phyloP scores from a whole-genome alignment of 345 rosid species.

The Conringia planisiliqua region DNA sequence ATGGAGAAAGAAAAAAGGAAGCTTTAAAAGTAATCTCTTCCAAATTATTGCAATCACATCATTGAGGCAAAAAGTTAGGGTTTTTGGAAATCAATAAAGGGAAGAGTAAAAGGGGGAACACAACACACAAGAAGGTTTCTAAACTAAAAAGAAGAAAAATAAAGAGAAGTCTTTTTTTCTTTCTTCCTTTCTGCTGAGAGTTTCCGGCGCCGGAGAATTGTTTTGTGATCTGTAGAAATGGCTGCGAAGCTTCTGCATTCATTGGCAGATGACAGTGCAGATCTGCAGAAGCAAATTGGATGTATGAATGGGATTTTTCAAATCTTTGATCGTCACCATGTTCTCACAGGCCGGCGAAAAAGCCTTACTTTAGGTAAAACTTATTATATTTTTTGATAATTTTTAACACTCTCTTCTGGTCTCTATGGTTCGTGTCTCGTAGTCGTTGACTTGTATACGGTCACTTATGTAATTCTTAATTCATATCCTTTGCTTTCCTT shows the following conservation, averaged over 20 bases:
- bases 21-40: slow-evolving; percentile 21
- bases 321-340: slow-evolving; percentile 74
- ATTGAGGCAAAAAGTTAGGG: slow-evolving; percentile 24
- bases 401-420: slow-evolving; percentile 10
- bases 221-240: slow-evolving; percentile 44
- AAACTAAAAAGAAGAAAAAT: neutral
- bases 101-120: neutral
- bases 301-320: slow-evolving; percentile 95
- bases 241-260: slow-evolving; percentile 94
- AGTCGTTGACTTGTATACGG: slow-evolving; percentile 33
- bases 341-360: slow-evolving; percentile 52
- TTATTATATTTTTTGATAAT: neutral
- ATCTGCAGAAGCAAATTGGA: slow-evolving; percentile 91
- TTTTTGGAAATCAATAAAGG: neutral
- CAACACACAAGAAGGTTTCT: slow-evolving; percentile 10
- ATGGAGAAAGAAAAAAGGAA: slow-evolving; percentile 20
- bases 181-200: slow-evolving; percentile 6
- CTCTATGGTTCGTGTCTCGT: slow-evolving; percentile 25
- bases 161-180: neutral
- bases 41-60: slow-evolving; percentile 25
- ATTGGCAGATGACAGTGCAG: slow-evolving; percentile 88
- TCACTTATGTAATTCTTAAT: slow-evolving; percentile 9
- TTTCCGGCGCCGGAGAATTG: slow-evolving; percentile 25
- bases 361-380: slow-evolving; percentile 66
- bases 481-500: slow-evolving; percentile 1